Evolutionary conservation across 169 alveolate species (phyloP).

Genomic region (Eimeria tenella): DNA sequence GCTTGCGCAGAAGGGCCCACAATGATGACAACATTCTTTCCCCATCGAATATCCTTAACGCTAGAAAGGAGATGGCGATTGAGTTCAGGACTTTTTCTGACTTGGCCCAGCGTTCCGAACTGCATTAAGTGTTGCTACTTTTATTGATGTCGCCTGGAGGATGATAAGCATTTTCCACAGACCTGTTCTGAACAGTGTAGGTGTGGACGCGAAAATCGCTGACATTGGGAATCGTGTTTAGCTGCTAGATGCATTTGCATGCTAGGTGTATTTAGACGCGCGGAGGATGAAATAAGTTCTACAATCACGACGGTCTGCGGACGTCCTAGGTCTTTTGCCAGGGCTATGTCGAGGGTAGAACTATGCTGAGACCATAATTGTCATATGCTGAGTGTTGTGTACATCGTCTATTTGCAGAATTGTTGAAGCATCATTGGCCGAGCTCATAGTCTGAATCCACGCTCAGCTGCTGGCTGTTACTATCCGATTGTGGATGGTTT

Average conservation of each 20-base stretch:
- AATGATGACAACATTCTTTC: slow-evolving; percentile 48
- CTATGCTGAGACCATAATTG: neutral
- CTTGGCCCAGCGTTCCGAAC: neutral
- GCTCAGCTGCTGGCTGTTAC: slow-evolving; percentile 15
- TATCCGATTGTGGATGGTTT: neutral
- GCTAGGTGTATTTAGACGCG: neutral
- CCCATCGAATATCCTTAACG: slow-evolving; percentile 57
- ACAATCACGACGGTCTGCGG: slow-evolving; percentile 48
- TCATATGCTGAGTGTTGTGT: neutral
- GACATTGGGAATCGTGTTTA: neutral
- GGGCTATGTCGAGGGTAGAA: slow-evolving; percentile 6
- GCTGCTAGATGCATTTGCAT: neutral
- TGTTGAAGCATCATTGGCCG: neutral
- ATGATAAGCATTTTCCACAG: slow-evolving; percentile 59
- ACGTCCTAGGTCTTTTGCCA: neutral
- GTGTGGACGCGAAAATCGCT: slow-evolving; percentile 40
- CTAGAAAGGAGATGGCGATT: slow-evolving; percentile 63
- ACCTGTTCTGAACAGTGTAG: slow-evolving; percentile 52
- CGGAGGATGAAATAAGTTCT: slow-evolving; percentile 6
- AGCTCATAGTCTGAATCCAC: slow-evolving; percentile 41
- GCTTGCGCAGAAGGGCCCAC: neutral
- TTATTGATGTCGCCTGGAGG: neutral
- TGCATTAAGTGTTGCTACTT: neutral
- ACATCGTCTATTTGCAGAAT: neutral
- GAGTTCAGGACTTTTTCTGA: slow-evolving; percentile 50